Evolutionary conservation across 2,329 filamentous ascomycete genomes (phyloP).

Genomic region (Colletotrichum abscissum): DNA sequence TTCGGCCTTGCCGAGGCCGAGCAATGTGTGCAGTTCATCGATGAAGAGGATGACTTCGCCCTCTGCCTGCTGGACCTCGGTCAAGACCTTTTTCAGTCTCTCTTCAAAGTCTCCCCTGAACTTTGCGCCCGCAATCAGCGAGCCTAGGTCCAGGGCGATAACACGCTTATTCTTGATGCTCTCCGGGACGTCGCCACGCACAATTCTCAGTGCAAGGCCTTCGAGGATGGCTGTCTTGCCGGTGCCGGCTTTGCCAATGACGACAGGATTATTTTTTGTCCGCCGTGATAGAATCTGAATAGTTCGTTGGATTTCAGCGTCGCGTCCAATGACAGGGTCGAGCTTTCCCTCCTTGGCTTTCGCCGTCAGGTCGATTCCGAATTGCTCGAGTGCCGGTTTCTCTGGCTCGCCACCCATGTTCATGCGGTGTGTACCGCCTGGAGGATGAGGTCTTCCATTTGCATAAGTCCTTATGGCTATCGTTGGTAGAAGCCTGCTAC

Average conservation of each 20-base stretch:
- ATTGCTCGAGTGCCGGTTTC: constrained; percentile 91
- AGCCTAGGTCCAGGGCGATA: constrained; percentile 87
- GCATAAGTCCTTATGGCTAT: constrained; percentile 66
- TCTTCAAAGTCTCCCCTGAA: constrained; percentile 98
- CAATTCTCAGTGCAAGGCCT: constrained; percentile 89
- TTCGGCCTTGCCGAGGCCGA: constrained; percentile 94
- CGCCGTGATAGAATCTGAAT: constrained; percentile 93
- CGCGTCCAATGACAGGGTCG: constrained; percentile 94
- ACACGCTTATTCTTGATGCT: constrained; percentile 96
- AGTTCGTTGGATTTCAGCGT: constrained; percentile 90
- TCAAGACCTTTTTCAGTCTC: constrained; percentile 87
- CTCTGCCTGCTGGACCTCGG: constrained; percentile 89
- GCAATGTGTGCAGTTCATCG: constrained; percentile 90
- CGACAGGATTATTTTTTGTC: constrained; percentile 95
- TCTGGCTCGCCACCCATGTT: constrained; percentile 80
- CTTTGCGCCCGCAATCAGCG: constrained; percentile 94
- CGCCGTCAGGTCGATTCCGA: constrained; percentile 88
- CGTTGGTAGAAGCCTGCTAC: constrained; percentile 50
- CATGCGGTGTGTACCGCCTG: constrained; percentile 95
- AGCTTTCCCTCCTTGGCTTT: constrained; percentile 89
- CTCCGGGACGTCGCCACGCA: constrained; percentile 92
- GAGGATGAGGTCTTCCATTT: constrained; percentile 83
- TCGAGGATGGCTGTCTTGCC: constrained; percentile 96
- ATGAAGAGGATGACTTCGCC: constrained; percentile 95
- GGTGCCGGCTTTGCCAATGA: constrained; percentile 92